Base-by-base conservation (phyloP, 2,329 filamentous ascomycete species). In the Exophiala phaeomuriformis region DNA sequence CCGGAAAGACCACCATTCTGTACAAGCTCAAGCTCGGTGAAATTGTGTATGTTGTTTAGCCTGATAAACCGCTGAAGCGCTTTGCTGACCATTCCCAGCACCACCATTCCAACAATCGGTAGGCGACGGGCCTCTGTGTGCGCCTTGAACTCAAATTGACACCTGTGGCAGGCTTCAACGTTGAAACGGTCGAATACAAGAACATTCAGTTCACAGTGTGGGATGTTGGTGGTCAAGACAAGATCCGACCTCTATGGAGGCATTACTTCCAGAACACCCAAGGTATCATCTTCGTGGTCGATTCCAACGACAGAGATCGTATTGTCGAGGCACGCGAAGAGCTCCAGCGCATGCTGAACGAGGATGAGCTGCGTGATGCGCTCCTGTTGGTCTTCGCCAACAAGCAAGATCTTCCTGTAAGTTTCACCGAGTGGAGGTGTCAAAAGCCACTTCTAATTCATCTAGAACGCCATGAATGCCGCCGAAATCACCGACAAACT, bases 261-360 rank as follows among this genome's bases (percentile, higher is more conserved):
- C 93, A 97, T 77, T 98, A 98, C 81, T 98, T 97, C 85, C 90
- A 95, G 77, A 95, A 95, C 77, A 98, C 93, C 65, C 93, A 98
- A 77, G 93, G 93, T 73, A 91, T 98, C 75, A 97, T 98, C 78
- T 98, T 98, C 82, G 93, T 98, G 66, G 90, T 98, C 72, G 93
- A 98, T 78, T 91, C 86, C 78, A 96, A 95, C 77, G 93, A 98
- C 83, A 88, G 90, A 72, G 90, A 95, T 75, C 90, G 93, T 84
- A 87, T 98, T 69, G 87, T 93, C 66, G 93, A 98, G 81, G 93
- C 93, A 68, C 84, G 89, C 62, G 90, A 95, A 75, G 93, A 98
- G 76, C 80, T 98, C 69, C 88, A 95, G 75, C 86, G 93, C 73
- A 98, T 98, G 84, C 84, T 98, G 73, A 95, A 97, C 77, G 93